Conservation (phyloP, 495 filamentous ascomycete genomes). For the Aspergillus ellipticus region DNA sequence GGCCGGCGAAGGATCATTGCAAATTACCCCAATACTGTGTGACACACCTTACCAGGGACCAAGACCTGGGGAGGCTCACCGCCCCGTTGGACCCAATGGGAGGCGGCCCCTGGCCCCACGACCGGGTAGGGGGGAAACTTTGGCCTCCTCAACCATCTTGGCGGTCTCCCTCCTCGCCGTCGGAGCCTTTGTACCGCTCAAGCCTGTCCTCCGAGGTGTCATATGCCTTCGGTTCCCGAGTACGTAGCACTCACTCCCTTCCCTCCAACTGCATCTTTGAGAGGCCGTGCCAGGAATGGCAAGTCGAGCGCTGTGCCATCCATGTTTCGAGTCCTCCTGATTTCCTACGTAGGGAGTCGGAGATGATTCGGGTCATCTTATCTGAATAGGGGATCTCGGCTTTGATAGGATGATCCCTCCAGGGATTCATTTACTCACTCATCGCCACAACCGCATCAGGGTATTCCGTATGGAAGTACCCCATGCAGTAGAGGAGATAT, state of each 20-base stretch:
- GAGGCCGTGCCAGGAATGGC: too few relatives aligned
- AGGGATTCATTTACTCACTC: too few relatives aligned
- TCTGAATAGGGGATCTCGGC: not conserved
- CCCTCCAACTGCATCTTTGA: too few relatives aligned
- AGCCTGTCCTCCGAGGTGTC: conserved; percentile 1
- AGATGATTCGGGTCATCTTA: not conserved
- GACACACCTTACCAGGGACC: conserved; percentile 4
- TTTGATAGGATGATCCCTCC: too few relatives aligned
- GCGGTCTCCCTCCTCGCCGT: not conserved
- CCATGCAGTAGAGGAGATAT: too few relatives aligned
- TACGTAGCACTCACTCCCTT: too few relatives aligned
- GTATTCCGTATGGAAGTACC: too few relatives aligned
- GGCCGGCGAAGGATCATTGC: not conserved
- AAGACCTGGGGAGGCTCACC: conserved; percentile 13
- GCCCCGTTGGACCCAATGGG: conserved; percentile 8
- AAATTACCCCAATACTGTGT: not conserved
- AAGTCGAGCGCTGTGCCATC: too few relatives aligned
- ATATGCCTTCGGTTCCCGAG: not conserved
- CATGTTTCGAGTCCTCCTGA: not conserved
- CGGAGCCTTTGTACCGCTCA: not conserved
- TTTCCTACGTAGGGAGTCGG: not conserved
- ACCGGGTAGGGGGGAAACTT: not conserved
- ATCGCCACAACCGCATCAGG: too few relatives aligned
- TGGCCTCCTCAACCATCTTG: conserved; percentile 20
- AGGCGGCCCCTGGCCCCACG: not conserved